These are phyloP conservation scores for Ogataea pini DNA, from an alignment of 805 yeast species.

Conservation along the genomic window DNA sequence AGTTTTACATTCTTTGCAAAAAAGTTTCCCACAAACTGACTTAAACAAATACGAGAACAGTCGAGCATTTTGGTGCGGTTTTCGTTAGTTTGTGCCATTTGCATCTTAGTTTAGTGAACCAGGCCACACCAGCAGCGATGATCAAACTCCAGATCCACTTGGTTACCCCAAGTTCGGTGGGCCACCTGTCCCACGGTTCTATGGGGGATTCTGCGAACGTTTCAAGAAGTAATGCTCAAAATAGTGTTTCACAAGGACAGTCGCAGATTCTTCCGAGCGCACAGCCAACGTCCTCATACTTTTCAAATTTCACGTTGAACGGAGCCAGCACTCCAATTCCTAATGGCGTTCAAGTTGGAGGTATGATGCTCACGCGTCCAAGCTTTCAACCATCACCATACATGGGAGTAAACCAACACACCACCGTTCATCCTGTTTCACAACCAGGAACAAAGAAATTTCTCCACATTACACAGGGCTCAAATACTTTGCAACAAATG, in stretches of 20 bases:
- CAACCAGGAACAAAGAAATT: slow-evolving; percentile 43
- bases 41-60: neutral
- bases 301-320: slow-evolving; percentile 22
- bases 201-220: slow-evolving; percentile 4
- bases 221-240: slow-evolving; percentile 6
- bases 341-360: slow-evolving; percentile 12
- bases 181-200: neutral
- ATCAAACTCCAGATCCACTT: slow-evolving; percentile 31
- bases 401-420: slow-evolving; percentile 2
- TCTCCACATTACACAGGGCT: slow-evolving; percentile 59
- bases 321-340: slow-evolving; percentile 32
- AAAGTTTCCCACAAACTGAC: neutral
- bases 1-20: neutral
- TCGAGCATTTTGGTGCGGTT: neutral
- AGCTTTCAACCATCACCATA: slow-evolving; percentile 19
- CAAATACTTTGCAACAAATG: slow-evolving; percentile 47
- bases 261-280: slow-evolving; percentile 7
- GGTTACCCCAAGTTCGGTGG: slow-evolving; percentile 29
- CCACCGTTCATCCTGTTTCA: neutral
- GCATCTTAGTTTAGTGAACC: neutral
- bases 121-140: slow-evolving; percentile 16
- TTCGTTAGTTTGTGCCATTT: neutral
- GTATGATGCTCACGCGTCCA: slow-evolving; percentile 8
- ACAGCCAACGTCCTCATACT: slow-evolving; percentile 13
- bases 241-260: slow-evolving; percentile 10